Conservation (phyloP, 176 grass and related monocot genomes). For the Cenchrus fungigraminus region DNA sequence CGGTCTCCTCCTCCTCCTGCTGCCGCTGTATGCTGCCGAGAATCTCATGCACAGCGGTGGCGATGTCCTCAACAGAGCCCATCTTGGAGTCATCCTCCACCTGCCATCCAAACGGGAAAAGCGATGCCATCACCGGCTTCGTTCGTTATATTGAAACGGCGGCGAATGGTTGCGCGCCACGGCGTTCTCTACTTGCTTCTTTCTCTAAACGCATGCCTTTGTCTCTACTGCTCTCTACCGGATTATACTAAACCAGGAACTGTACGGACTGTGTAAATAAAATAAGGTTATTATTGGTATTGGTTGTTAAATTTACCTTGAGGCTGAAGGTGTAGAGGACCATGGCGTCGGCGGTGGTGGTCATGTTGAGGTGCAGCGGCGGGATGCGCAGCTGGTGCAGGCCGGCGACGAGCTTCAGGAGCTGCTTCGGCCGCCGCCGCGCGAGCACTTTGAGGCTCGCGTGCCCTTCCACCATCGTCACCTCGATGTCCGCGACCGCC, state of each 20-base stretch:
- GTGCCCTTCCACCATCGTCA: conserved; percentile 97
- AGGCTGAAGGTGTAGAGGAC: conserved; percentile 92
- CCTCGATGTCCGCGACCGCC: conserved; percentile 81
- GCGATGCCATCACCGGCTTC: conserved; percentile 13
- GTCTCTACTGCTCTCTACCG: neutral
- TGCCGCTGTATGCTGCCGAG: conserved; percentile 44
- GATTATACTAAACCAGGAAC: conserved; percentile 10
- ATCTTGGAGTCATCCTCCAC: conserved; percentile 72
- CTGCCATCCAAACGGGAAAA: conserved; percentile 48
- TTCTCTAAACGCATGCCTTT: conserved; percentile 6
- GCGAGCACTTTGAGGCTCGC: conserved; percentile 85
- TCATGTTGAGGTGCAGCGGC: conserved; percentile 90
- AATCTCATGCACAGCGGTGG: conserved; percentile 62
- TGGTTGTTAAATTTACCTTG: conserved; percentile 50
- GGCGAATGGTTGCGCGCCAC: neutral
- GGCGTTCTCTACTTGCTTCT: conserved; percentile 2
- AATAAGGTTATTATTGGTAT: too few relatives aligned
- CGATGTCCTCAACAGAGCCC: conserved; percentile 71
- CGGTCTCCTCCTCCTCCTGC: conserved; percentile 37
- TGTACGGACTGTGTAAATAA: neutral
- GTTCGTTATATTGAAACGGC: conserved; percentile 23
- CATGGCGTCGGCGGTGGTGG: conserved; percentile 62
- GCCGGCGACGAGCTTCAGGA: conserved; percentile 59
- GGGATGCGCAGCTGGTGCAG: conserved; percentile 73
- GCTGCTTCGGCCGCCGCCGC: conserved; percentile 66